Conservation (phyloP, 495 filamentous ascomycete species). For the Talaromyces borbonicus region DNA sequence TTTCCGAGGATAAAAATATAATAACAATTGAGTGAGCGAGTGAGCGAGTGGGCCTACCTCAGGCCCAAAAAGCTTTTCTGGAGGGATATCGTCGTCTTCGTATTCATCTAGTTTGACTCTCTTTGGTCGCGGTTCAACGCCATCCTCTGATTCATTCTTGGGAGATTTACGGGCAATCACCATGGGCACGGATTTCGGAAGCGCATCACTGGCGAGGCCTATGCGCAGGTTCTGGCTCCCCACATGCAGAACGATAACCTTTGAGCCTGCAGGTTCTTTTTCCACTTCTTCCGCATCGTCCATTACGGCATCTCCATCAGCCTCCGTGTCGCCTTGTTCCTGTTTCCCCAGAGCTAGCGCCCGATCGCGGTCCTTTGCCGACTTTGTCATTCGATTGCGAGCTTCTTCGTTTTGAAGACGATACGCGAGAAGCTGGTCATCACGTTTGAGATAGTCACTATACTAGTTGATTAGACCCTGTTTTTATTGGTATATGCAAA, state of each 20-base stretch:
- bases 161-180: constrained; percentile 68
- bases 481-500: background rate
- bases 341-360: constrained; percentile 60
- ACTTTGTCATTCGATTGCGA: constrained; percentile 66
- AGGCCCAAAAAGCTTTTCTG: constrained; percentile 74
- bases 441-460: constrained; percentile 94
- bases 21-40: too few relatives aligned
- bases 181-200: constrained; percentile 92
- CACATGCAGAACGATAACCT: constrained; percentile 92
- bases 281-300: constrained; percentile 50
- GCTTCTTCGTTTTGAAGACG: constrained; percentile 77
- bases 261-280: constrained; percentile 63
- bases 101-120: constrained; percentile 66
- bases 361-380: constrained; percentile 76
- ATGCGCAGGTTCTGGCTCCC: constrained; percentile 96
- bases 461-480: constrained; percentile 13
- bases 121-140: constrained; percentile 74
- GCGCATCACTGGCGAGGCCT: constrained; percentile 84
- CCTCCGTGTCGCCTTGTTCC: constrained; percentile 41
- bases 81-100: constrained; percentile 38
- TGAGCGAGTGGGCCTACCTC: constrained; percentile 44
- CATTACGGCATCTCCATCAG: constrained; percentile 52
- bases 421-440: constrained; percentile 87
- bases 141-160: constrained; percentile 67
- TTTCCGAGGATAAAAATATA: too few relatives aligned